Evolutionary conservation across 116 monocot species (phyloP).

Genomic region (Cymodocea nodosa): DNA sequence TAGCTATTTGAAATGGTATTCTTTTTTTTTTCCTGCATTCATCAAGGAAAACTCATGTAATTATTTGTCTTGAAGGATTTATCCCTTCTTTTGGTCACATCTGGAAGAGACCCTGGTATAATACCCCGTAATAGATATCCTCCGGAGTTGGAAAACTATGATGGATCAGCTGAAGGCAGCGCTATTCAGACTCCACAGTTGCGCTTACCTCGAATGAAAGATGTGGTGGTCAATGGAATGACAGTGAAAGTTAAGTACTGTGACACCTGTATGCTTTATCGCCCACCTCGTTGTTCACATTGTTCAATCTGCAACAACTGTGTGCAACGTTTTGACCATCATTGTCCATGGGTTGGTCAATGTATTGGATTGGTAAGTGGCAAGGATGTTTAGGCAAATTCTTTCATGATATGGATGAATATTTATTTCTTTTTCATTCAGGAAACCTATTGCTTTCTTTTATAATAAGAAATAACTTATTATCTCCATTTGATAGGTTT

Average conservation of each 20-base stretch:
- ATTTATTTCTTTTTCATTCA: background rate
- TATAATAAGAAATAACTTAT: background rate
- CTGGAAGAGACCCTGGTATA: slow-evolving; percentile 82
- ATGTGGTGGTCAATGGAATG: slow-evolving; percentile 59
- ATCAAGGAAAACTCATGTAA: background rate
- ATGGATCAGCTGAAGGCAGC: slow-evolving; percentile 29
- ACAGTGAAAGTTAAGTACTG: slow-evolving; percentile 78
- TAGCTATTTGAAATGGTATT: no score
- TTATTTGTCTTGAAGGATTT: slow-evolving; percentile 44
- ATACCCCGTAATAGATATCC: slow-evolving; percentile 64
- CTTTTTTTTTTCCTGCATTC: background rate
- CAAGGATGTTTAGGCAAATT: background rate
- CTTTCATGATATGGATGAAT: background rate
- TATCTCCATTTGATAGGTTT: background rate
- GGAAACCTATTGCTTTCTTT: background rate
- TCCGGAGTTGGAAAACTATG: slow-evolving; percentile 48
- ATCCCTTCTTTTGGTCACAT: slow-evolving; percentile 54
- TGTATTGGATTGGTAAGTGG: slow-evolving; percentile 68
- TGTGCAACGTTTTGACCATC: slow-evolving; percentile 76
- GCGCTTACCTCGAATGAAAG: slow-evolving; percentile 52
- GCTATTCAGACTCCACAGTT: slow-evolving; percentile 42
- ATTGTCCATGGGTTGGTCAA: slow-evolving; percentile 89
- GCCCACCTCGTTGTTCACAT: slow-evolving; percentile 82
- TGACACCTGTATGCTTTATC: slow-evolving; percentile 85
- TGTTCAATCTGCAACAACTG: slow-evolving; percentile 91